Conservation (phyloP, 441 rosid genomes). For the Breynia disticha region DNA sequence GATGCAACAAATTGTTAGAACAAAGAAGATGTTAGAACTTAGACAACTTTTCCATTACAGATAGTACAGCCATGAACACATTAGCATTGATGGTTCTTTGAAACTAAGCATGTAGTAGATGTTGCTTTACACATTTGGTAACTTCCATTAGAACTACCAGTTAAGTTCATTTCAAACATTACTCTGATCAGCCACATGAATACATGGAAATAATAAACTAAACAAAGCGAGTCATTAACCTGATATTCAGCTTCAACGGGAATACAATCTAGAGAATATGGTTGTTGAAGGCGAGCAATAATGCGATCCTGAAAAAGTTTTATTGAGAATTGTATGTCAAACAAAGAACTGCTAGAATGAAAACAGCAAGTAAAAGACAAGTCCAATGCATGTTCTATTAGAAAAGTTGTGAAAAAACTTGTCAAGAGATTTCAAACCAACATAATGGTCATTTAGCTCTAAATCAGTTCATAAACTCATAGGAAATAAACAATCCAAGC, state of each 20-base stretch:
- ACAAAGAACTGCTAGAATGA: not conserved
- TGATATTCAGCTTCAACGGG: constrained; percentile 99
- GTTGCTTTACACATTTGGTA: too few species aligned
- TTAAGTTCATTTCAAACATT: too few species aligned
- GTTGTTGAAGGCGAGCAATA: constrained; percentile 95
- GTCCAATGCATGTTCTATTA: not conserved
- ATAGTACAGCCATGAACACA: too few species aligned
- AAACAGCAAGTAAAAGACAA: not conserved
- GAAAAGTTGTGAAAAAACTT: not conserved
- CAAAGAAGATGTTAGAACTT: too few species aligned
- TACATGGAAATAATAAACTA: too few species aligned
- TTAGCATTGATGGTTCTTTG: too few species aligned
- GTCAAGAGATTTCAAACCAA: not conserved
- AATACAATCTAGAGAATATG: constrained; percentile 94
- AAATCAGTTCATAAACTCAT: too few species aligned
- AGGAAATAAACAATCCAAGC: too few species aligned
- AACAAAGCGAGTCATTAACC: constrained; percentile 27
- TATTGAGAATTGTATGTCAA: not conserved
- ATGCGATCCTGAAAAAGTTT: constrained; percentile 68
- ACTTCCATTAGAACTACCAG: too few species aligned
- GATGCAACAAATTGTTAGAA: constrained; percentile 2
- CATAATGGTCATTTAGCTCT: not conserved
- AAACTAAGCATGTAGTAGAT: too few species aligned
- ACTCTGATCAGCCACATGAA: too few species aligned
- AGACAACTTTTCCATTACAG: too few species aligned